phyloP scores from a whole-genome alignment of 2,329 filamentous ascomycete species.

The Xylariaceae sp. region DNA sequence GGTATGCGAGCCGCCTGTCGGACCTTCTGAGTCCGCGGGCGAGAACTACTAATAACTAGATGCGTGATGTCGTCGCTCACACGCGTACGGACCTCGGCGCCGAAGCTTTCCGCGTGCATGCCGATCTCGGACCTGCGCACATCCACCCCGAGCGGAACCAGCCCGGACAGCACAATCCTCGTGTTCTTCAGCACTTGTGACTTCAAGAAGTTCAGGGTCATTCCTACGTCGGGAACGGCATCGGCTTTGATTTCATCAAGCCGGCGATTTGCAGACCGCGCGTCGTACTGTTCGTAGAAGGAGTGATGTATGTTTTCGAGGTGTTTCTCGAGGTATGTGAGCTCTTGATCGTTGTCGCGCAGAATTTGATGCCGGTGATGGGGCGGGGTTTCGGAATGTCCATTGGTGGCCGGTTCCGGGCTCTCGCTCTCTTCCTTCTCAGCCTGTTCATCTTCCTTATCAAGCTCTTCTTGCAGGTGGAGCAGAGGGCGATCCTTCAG shows the following conservation, averaged over 20 bases:
- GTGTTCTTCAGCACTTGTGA: constrained; percentile 72
- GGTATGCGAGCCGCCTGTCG: constrained; percentile 79
- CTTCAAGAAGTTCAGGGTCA: constrained; percentile 84
- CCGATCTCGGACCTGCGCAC: constrained; percentile 83
- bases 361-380: constrained; percentile 73
- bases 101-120: constrained; percentile 84
- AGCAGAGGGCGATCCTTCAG: constrained; percentile 84
- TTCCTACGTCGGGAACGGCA: constrained; percentile 80
- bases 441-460: constrained; percentile 75
- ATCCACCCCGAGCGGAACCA: constrained; percentile 81
- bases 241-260: constrained; percentile 45
- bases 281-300: constrained; percentile 85
- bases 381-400: constrained; percentile 37
- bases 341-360: constrained; percentile 84
- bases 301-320: constrained; percentile 73
- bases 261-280: constrained; percentile 51
- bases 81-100: constrained; percentile 63
- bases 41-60: constrained; percentile 69
- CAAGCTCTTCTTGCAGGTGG: constrained; percentile 89
- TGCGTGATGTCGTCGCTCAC: constrained; percentile 70
- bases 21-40: constrained; percentile 87
- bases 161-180: constrained; percentile 84
- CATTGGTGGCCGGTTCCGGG: constrained; percentile 31
- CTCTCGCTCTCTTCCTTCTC: constrained; percentile 50
- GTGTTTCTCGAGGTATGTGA: constrained; percentile 75